Evolutionary conservation across 1,284 basidiomycete species (phyloP).

Genomic region (Sanghuangporus sanghuang): DNA sequence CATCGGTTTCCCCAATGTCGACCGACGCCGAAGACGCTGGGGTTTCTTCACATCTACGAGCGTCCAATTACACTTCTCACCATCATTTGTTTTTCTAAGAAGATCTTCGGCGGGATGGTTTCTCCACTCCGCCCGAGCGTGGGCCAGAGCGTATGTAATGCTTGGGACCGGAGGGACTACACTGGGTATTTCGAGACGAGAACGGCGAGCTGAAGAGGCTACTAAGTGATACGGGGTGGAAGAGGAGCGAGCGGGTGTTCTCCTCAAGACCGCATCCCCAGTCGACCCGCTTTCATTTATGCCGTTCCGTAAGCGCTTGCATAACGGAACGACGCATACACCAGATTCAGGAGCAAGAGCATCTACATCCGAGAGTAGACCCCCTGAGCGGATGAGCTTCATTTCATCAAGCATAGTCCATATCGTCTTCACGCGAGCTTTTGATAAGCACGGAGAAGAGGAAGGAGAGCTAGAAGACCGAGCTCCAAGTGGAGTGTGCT

Average conservation of each 20-base stretch:
- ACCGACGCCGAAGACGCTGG: background rate
- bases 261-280: background rate
- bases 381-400: constrained; percentile 12
- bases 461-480: background rate
- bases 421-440: constrained; percentile 11
- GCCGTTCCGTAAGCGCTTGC: constrained; percentile 11
- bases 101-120: background rate
- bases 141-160: background rate
- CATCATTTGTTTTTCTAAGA: background rate
- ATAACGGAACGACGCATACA: constrained; percentile 12
- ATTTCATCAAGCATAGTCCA: constrained; percentile 18
- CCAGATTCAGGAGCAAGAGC: constrained; percentile 9
- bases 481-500: constrained; percentile 6
- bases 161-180: background rate
- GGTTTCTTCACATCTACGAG: constrained; percentile 9
- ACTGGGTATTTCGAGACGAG: background rate
- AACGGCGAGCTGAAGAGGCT: background rate
- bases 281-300: background rate
- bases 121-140: background rate
- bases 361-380: constrained; percentile 2
- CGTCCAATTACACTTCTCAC: constrained; percentile 4
- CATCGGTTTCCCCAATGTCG: background rate
- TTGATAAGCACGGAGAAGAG: constrained; percentile 14
- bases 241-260: constrained; percentile 7
- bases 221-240: constrained; percentile 9